Percentiles rank a stretch among this genome's conserved stretches.
These are phyloP conservation scores for Aureobasidium sp. DNA, from an alignment of 2,329 filamentous ascomycete genomes.

Conservation along the genomic window DNA sequence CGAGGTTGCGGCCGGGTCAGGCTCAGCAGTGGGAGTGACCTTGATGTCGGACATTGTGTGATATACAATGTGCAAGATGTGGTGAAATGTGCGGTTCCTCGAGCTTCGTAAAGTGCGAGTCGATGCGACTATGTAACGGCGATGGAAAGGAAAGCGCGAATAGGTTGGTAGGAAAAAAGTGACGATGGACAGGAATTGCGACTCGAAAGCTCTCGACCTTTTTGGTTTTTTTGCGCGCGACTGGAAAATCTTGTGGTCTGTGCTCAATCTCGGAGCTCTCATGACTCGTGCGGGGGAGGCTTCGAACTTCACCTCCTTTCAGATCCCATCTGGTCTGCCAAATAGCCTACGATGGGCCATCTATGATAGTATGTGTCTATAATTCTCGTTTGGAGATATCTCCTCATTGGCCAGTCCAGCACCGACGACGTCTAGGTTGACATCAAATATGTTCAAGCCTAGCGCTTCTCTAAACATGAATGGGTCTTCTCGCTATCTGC, in stretches of 20 bases:
- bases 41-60: slow-evolving; percentile 16
- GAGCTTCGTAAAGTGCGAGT: slow-evolving; percentile 3
- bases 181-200: background rate
- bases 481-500: background rate
- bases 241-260: background rate
- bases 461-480: no score
- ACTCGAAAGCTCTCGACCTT: slow-evolving; percentile 7
- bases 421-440: no score
- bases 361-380: no score
- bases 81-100: background rate
- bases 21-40: slow-evolving; percentile 9
- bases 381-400: no score
- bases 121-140: background rate
- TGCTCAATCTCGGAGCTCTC: background rate
- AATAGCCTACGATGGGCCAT: no score
- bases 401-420: no score
- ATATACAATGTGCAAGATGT: background rate
- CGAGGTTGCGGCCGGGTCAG: slow-evolving; percentile 17
- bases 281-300: background rate
- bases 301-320: slow-evolving; percentile 1
- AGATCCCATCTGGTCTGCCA: no score
- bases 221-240: background rate
- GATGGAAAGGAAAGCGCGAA: background rate
- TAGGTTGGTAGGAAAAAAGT: background rate
- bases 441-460: no score